A percentile compares a stretch with the other conserved stretches of the same genome.
Conservation (phyloP, 768 basidiomycete genomes). For the Phaeotremella skinneri region DNA sequence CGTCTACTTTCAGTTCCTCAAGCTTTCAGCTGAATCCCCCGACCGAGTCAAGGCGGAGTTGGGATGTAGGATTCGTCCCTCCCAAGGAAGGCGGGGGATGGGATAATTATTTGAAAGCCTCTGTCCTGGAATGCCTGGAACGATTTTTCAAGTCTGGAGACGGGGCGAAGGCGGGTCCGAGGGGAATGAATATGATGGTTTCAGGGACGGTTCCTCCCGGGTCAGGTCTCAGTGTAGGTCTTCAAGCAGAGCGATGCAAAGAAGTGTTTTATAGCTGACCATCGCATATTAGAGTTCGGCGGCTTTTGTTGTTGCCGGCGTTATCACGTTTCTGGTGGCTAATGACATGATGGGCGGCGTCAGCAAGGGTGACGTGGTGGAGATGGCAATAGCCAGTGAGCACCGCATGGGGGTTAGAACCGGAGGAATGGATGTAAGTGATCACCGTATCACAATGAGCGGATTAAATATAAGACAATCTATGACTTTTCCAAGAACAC, state of each 20-base stretch:
- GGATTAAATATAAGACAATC: too few relatives aligned
- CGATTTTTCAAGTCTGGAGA: constrained; percentile 13
- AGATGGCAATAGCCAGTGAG: constrained; percentile 80
- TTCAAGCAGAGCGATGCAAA: not conserved
- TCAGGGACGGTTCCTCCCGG: constrained; percentile 82
- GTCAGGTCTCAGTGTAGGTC: constrained; percentile 77
- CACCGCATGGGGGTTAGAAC: constrained; percentile 66
- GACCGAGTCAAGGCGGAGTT: constrained; percentile 55
- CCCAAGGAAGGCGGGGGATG: constrained; percentile 64
- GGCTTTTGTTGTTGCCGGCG: constrained; percentile 85
- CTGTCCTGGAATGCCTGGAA: constrained; percentile 20
- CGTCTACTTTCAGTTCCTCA: constrained; percentile 10
- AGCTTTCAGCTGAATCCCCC: constrained; percentile 40
- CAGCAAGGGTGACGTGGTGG: constrained; percentile 69
- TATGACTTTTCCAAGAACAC: too few relatives aligned
- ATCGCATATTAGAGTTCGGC: constrained; percentile 53
- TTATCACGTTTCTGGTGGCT: constrained; percentile 72
- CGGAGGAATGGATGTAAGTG: constrained; percentile 62
- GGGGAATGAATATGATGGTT: constrained; percentile 70
- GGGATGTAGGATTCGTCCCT: constrained; percentile 71
- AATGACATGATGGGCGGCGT: constrained; percentile 63
- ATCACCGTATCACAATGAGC: not conserved
- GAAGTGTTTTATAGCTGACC: not conserved
- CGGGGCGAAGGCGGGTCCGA: constrained; percentile 49
- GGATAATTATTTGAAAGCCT: constrained; percentile 86